phyloP scores from a whole-genome alignment of 176 grass and related monocot species.

The Phragmites australis region DNA sequence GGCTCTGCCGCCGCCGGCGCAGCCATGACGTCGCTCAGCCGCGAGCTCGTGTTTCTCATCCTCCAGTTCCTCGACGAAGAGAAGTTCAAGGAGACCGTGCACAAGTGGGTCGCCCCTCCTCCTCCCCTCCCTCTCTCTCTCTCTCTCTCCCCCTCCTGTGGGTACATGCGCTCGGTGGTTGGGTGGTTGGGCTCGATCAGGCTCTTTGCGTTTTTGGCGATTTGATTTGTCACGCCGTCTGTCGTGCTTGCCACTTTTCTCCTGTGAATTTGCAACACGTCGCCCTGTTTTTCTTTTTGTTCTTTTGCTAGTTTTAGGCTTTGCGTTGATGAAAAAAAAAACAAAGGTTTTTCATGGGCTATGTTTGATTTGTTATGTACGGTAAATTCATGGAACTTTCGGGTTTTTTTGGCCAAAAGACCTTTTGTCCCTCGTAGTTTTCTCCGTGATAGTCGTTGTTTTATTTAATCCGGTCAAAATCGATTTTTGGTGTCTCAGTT shows the following conservation, averaged over 20 bases:
- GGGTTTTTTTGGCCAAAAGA: conserved; percentile 10
- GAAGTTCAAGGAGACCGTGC: conserved; percentile 99
- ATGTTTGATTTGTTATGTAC: conserved; percentile 30
- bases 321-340: neutral
- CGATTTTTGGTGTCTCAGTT: neutral
- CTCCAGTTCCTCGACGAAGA: conserved; percentile 99
- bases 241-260: neutral
- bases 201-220: conserved; percentile 6
- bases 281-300: conserved; percentile 4
- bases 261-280: neutral
- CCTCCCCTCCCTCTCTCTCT: neutral
- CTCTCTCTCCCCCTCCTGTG: neutral
- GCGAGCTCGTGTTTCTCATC: conserved; percentile 99
- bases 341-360: neutral
- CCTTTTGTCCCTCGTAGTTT: neutral
- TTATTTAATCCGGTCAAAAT: conserved; percentile 36
- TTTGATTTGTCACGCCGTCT: conserved; percentile 30
- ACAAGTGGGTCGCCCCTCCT: conserved; percentile 52
- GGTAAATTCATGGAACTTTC: neutral
- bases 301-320: conserved; percentile 14
- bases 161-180: conserved; percentile 27
- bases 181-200: conserved; percentile 28
- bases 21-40: conserved; percentile 88
- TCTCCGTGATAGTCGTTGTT: neutral
- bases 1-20: conserved; percentile 8